Conservation (phyloP, 2,329 filamentous ascomycete genomes). For the Aspergillus transmontanensis region DNA sequence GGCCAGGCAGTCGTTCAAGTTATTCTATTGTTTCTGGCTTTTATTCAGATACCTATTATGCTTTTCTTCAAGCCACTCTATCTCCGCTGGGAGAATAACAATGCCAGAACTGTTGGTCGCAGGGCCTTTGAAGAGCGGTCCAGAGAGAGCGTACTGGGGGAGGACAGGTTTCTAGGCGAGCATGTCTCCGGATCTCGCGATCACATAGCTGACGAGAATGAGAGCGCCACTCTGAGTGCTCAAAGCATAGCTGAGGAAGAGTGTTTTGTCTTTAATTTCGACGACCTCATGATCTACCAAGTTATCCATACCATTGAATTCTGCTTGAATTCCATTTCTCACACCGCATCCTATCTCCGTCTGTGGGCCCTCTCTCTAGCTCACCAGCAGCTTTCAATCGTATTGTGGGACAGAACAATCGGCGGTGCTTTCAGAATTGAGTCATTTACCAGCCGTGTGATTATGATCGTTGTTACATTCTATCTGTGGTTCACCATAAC, state of each 20-base stretch:
- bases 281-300: slow-evolving; percentile 97
- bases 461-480: slow-evolving; percentile 82
- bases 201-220: slow-evolving; percentile 73
- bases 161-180: slow-evolving; percentile 73
- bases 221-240: slow-evolving; percentile 84
- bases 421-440: slow-evolving; percentile 68
- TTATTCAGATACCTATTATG: slow-evolving; percentile 84
- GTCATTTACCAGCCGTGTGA: slow-evolving; percentile 68
- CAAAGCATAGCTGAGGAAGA: slow-evolving; percentile 78
- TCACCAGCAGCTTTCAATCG: slow-evolving; percentile 94
- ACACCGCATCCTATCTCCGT: slow-evolving; percentile 97
- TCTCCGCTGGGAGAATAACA: slow-evolving; percentile 90
- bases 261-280: slow-evolving; percentile 96
- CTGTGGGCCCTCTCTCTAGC: slow-evolving; percentile 97
- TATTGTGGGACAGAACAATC: slow-evolving; percentile 96
- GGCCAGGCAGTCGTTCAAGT: slow-evolving; percentile 78
- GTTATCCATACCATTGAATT: slow-evolving; percentile 99
- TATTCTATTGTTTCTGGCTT: slow-evolving; percentile 75
- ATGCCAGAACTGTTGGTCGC: slow-evolving; percentile 83
- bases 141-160: slow-evolving; percentile 85
- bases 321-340: slow-evolving; percentile 97
- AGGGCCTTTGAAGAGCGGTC: slow-evolving; percentile 88
- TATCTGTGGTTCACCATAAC: slow-evolving; percentile 88
- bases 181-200: slow-evolving; percentile 63
- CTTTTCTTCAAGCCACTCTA: slow-evolving; percentile 96